Percentiles rank a stretch among this genome's conserved stretches.
These are phyloP conservation scores for Stephanodiscus minutulus DNA, from an alignment of 108 stramenopile genomes.

Conservation along the genomic window DNA sequence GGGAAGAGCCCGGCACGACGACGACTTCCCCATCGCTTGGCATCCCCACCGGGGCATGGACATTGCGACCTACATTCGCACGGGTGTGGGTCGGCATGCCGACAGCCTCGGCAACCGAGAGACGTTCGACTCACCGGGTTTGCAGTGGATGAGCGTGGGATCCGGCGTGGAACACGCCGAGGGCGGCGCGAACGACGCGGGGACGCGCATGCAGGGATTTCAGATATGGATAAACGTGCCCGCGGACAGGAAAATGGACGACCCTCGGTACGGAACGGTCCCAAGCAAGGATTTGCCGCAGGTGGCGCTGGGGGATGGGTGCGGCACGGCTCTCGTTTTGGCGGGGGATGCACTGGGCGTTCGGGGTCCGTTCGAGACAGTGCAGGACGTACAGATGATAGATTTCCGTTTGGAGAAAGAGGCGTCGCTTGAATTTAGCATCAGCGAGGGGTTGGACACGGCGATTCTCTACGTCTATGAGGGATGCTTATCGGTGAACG, in stretches of 20 bases:
- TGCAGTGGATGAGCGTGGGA: constrained; percentile 68
- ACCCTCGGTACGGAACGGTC: constrained; percentile 58
- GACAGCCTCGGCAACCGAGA: constrained; percentile 62
- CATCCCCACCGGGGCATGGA: constrained; percentile 69
- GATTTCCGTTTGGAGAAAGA: constrained; percentile 38
- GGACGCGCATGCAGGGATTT: constrained; percentile 39
- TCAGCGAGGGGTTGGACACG: constrained; percentile 46
- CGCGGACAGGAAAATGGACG: constrained; percentile 43
- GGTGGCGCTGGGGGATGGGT: constrained; percentile 14
- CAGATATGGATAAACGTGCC: constrained; percentile 64
- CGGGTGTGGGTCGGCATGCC: constrained; percentile 55
- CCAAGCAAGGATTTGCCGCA: constrained; percentile 45
- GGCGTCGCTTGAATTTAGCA: constrained; percentile 22
- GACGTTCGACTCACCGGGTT: constrained; percentile 55
- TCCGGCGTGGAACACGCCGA: constrained; percentile 65
- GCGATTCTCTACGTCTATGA: constrained; percentile 58
- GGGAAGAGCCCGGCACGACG: constrained; percentile 26
- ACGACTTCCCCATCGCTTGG: constrained; percentile 63
- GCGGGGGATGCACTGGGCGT: constrained; percentile 31
- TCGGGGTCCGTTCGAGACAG: constrained; percentile 46
- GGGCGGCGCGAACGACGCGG: constrained; percentile 48
- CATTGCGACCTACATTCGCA: constrained; percentile 49
- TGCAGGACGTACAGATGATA: constrained; percentile 52
- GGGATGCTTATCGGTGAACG: constrained; percentile 35
- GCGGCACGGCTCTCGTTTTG: constrained; percentile 40